Evolutionary conservation across 176 grass and related monocot genomes (phyloP), one percentile per base, ranked within the genome.

Genomic region (Panicum miliaceum): DNA sequence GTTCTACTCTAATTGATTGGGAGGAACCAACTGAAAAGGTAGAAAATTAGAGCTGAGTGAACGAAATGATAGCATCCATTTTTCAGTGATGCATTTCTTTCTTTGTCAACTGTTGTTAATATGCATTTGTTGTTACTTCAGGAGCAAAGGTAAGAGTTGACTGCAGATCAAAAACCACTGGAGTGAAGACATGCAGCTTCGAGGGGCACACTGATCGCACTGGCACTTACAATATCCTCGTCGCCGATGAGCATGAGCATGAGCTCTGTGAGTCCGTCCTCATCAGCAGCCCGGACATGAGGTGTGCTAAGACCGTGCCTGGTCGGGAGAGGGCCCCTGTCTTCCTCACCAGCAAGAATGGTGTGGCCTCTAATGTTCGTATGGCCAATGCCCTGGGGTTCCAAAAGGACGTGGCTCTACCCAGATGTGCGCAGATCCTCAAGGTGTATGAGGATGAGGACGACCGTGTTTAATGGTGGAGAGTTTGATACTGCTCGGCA

Each of bases 301-400:
- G 56, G 5, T 95, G 93, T 82, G 85, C 90, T 45, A 84, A 82
- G 78, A 1, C 62, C 4, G 79, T 98, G 68, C 84, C 73, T 27
- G 93, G 96, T 15, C 91, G 96, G 27, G 96, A 95, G 77, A 92
- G 76, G n/a, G 89, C 96, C 20, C 91, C 84, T 0, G 96, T 95
- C 53, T 98, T 92, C 96, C 90, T 98, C 69, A 95, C 86, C 27
- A 92, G 73, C 89, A 98, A 98, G 77, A 98, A 92, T 3, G 96
- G 96, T 8, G 84, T 98, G 47, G 47, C 62, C 19, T 95, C 93
- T 20, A 77, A 95, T 75, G 73, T 91, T 15, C 90, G 91, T 60
- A 60, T 84, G 58, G 96, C 91, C 4, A 98, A 95, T 41, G 82
- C 96, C 19, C 71, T 98, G 61, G 96, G 96, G 2, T 92, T 98